These are phyloP conservation scores for Hymenoscyphus occultus DNA, from an alignment of 2,329 filamentous ascomycete species.

Conservation along the genomic window DNA sequence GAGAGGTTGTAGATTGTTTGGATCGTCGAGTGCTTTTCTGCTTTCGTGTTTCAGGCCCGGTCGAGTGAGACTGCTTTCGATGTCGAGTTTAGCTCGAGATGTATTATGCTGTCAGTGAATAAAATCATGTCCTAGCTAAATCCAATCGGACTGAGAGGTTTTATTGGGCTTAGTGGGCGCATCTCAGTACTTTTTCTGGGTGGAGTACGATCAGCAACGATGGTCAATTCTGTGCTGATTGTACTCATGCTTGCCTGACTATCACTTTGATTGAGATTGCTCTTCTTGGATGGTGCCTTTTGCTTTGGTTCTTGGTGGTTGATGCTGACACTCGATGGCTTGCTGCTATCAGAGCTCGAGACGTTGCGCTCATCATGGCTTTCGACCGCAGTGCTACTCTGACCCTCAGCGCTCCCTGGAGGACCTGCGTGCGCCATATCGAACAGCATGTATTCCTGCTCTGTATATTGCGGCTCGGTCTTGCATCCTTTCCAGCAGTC, in stretches of 20 bases:
- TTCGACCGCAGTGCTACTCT: conserved; percentile 35
- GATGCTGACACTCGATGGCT: conserved; percentile 42
- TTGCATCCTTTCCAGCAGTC: conserved; percentile 97
- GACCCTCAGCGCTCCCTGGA: conserved; percentile 39
- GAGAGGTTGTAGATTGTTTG: neutral
- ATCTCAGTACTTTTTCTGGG: conserved; percentile 28
- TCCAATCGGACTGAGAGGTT: conserved; percentile 61
- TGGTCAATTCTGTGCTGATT: conserved; percentile 30
- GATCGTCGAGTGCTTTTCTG: neutral
- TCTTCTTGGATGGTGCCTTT: conserved; percentile 42
- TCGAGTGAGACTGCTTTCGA: neutral
- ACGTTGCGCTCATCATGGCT: conserved; percentile 53
- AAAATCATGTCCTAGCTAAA: conserved; percentile 36
- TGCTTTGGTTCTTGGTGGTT: conserved; percentile 22
- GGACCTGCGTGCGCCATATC: conserved; percentile 56
- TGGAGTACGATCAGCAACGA: conserved; percentile 26
- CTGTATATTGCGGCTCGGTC: conserved; percentile 78
- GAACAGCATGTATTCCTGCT: conserved; percentile 62
- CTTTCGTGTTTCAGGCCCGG: conserved; percentile 5
- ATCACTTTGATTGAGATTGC: conserved; percentile 41
- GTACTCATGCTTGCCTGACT: conserved; percentile 44
- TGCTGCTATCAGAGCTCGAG: conserved; percentile 65
- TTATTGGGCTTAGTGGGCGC: conserved; percentile 60
- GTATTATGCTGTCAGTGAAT: neutral
- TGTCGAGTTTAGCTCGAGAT: neutral